These are phyloP conservation scores for Cocos nucifera DNA, from an alignment of 176 grass and related monocot genomes.

Conservation along the genomic window DNA sequence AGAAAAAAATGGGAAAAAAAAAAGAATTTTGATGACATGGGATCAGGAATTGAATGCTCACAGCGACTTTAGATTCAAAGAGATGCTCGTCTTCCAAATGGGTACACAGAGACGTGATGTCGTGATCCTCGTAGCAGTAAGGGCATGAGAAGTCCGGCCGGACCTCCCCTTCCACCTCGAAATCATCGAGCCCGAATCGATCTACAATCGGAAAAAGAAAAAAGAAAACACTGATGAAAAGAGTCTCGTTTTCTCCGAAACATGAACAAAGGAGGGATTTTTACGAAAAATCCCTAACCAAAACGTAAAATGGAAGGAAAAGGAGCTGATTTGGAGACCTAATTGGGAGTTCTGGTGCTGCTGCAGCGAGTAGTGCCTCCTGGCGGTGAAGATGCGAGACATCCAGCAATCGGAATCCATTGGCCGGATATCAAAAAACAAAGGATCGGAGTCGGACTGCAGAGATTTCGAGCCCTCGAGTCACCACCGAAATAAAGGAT, in stretches of 20 bases:
- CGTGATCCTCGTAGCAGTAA: slow-evolving; percentile 18
- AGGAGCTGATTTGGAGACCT: not conserved
- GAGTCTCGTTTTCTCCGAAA: not conserved
- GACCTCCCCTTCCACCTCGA: slow-evolving; percentile 8
- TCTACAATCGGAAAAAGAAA: not conserved
- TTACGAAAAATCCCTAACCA: not conserved
- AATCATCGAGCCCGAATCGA: slow-evolving; percentile 1
- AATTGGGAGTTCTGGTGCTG: not conserved
- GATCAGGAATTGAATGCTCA: not conserved
- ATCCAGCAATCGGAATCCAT: slow-evolving; percentile 15
- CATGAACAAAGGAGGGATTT: not conserved
- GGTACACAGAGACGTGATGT: slow-evolving; percentile 1
- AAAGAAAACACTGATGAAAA: no score
- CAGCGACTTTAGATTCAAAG: slow-evolving; percentile 15
- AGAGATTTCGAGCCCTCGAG: no score
- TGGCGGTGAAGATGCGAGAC: slow-evolving; percentile 8
- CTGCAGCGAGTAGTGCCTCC: slow-evolving; percentile 11
- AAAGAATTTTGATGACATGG: no score
- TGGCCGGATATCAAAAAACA: no score
- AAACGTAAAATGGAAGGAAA: not conserved
- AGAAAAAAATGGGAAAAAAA: no score
- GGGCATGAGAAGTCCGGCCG: slow-evolving; percentile 7
- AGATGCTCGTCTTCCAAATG: slow-evolving; percentile 17
- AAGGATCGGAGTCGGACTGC: no score
- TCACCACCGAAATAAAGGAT: no score